These are phyloP conservation scores for Caryopteris hybrid DNA, from an alignment of 305 asterid genomes.

Conservation along the genomic window DNA sequence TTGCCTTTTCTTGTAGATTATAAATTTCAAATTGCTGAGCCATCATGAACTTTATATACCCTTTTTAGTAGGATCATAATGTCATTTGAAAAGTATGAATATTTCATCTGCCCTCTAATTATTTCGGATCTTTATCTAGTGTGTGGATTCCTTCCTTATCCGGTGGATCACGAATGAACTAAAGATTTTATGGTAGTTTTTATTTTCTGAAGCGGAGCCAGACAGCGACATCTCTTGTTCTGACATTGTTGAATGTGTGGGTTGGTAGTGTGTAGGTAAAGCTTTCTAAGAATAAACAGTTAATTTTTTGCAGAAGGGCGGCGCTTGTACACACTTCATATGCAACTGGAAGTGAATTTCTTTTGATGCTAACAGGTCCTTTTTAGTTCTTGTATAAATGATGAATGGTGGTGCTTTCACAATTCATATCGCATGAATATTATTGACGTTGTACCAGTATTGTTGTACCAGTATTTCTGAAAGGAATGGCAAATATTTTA, in stretches of 20 bases:
- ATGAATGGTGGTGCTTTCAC: background rate
- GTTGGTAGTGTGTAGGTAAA: background rate
- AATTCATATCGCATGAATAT: background rate
- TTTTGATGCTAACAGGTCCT: background rate
- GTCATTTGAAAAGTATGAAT: background rate
- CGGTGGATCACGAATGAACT: background rate
- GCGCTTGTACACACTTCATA: slow-evolving; percentile 16
- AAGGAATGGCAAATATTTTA: background rate
- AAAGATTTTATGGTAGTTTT: too few relatives aligned
- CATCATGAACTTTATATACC: background rate
- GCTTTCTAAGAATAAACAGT: background rate
- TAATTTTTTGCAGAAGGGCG: slow-evolving; percentile 11
- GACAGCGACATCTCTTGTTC: background rate
- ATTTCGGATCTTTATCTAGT: background rate
- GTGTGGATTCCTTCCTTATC: background rate
- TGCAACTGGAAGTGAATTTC: too few relatives aligned
- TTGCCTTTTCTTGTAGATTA: background rate
- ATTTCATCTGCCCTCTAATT: background rate
- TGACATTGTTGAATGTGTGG: background rate
- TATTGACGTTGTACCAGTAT: background rate
- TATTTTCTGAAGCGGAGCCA: too few relatives aligned
- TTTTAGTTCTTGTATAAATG: background rate
- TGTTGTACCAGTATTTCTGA: background rate
- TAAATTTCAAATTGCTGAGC: background rate
- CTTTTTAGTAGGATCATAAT: background rate